These are phyloP conservation scores for Trichosporon asahii DNA, from an alignment of 1,284 basidiomycete species.

Conservation along the genomic window DNA sequence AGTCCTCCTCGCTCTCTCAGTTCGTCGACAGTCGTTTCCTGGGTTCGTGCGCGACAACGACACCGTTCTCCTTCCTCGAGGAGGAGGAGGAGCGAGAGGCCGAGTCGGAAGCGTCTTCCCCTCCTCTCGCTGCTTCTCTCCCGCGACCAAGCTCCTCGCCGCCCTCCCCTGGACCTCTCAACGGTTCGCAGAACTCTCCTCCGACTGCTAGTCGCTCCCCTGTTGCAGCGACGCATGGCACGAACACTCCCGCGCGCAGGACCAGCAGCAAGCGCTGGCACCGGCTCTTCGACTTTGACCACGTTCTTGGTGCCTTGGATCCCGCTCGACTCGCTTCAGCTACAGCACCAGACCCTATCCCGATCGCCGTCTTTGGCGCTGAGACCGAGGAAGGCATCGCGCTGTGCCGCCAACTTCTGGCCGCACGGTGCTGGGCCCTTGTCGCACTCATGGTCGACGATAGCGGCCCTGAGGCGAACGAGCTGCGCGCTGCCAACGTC, in stretches of 20 bases:
- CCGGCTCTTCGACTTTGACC: constrained; percentile 23
- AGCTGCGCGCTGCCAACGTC: constrained; percentile 20
- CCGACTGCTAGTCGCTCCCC: not conserved
- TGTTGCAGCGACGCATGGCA: not conserved
- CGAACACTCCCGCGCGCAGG: not conserved
- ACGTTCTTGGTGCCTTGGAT: constrained; percentile 30
- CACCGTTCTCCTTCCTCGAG: constrained; percentile 12
- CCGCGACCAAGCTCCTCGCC: not conserved
- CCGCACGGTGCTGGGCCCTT: constrained; percentile 11
- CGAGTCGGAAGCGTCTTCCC: not conserved
- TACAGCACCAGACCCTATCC: constrained; percentile 20
- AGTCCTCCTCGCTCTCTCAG: not conserved
- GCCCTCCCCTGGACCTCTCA: not conserved
- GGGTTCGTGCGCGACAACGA: constrained; percentile 12
- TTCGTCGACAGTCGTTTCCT: constrained; percentile 8
- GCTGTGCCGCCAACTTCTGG: constrained; percentile 20
- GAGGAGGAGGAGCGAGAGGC: not conserved
- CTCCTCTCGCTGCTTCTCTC: not conserved
- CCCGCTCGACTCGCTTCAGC: constrained; percentile 22
- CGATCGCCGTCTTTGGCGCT: constrained; percentile 33
- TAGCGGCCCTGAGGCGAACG: not conserved
- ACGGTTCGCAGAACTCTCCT: constrained; percentile 1
- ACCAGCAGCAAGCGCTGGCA: not conserved
- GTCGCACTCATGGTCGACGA: constrained; percentile 22
- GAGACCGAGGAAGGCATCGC: constrained; percentile 26